phyloP scores from a whole-genome alignment of 768 basidiomycete genomes.

The Ephemerocybe angulata region DNA sequence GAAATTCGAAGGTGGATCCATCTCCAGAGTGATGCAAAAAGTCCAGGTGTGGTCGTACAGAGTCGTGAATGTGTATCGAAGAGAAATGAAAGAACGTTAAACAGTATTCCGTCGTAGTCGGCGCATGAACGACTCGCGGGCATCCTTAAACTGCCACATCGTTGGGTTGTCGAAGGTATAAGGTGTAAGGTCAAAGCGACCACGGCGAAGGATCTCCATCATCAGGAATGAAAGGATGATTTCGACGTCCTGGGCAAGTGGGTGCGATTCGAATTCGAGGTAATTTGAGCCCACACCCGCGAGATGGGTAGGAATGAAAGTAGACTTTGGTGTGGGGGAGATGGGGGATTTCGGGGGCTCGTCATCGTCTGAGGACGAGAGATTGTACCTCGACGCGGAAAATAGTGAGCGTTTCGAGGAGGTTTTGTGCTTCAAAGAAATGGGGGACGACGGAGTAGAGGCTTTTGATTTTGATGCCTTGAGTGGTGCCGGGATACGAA shows the following conservation, averaged over 20 bases:
- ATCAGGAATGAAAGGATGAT: conserved; percentile 60
- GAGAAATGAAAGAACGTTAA: conserved; percentile 13
- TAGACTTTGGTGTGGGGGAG: conserved; percentile 21
- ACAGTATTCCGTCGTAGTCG: conserved; percentile 37
- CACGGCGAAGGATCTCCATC: conserved; percentile 61
- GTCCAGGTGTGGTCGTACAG: conserved; percentile 6
- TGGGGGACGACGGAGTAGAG: conserved; percentile 9
- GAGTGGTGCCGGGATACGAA: conserved; percentile 37
- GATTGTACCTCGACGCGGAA: conserved; percentile 13
- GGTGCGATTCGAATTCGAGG: conserved; percentile 51
- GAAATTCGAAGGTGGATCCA: conserved; percentile 2
- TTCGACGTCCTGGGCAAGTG: conserved; percentile 46
- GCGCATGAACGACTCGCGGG: conserved; percentile 33
- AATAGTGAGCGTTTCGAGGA: conserved; percentile 10
- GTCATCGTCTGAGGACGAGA: conserved; percentile 21
- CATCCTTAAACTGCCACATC: conserved; percentile 44
- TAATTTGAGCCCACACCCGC: conserved; percentile 55
- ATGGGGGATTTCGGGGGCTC: conserved; percentile 17
- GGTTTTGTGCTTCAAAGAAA: conserved; percentile 15
- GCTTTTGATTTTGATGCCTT: conserved; percentile 23
- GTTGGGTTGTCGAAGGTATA: conserved; percentile 48
- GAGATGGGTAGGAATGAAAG: conserved; percentile 47
- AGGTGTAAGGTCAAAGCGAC: conserved; percentile 49
- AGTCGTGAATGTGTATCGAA: neutral
- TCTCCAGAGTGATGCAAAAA: neutral